A percentile compares a stretch with the other conserved stretches of the same genome.
These are phyloP conservation scores for Diphasiastrum complanatum DNA, from an alignment of 83 land plant species.

Conservation along the genomic window DNA sequence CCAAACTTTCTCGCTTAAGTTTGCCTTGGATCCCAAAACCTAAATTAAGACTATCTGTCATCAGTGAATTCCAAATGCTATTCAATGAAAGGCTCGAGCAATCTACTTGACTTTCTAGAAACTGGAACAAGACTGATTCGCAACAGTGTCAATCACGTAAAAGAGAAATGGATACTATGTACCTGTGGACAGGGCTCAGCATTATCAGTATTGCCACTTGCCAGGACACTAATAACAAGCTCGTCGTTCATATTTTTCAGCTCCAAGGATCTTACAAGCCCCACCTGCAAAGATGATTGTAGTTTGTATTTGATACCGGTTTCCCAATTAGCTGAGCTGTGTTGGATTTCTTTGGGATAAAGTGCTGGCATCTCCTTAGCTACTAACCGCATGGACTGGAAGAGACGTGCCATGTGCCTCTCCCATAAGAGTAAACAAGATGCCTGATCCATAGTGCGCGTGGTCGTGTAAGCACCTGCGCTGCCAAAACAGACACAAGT, in stretches of 20 bases:
- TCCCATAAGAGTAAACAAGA: slow-evolving; percentile 20
- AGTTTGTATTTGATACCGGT: slow-evolving; percentile 1
- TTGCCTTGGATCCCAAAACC: too few relatives aligned
- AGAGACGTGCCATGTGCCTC: slow-evolving; percentile 23
- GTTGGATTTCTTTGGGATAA: not conserved
- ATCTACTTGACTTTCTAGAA: too few relatives aligned
- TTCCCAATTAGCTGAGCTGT: not conserved
- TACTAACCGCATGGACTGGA: slow-evolving; percentile 22
- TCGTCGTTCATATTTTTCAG: not conserved
- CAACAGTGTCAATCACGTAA: too few relatives aligned
- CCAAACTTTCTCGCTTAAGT: too few relatives aligned
- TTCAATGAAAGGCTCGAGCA: too few relatives aligned
- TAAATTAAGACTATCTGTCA: too few relatives aligned
- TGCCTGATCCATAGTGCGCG: slow-evolving; percentile 13
- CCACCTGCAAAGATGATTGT: slow-evolving; percentile 10
- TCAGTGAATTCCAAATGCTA: too few relatives aligned
- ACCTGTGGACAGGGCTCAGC: too few relatives aligned
- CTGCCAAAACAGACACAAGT: too few relatives aligned
- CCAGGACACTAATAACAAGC: not conserved
- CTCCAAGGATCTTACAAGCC: slow-evolving; percentile 3
- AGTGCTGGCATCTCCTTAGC: slow-evolving; percentile 7
- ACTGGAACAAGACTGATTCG: too few relatives aligned
- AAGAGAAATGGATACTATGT: too few relatives aligned
- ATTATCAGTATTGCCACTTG: too few relatives aligned
- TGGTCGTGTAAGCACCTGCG: slow-evolving; percentile 30